A percentile compares a stretch with the other conserved stretches of the same genome.
Conservation (phyloP, 108 stramenopile species). For the Cyclotella distinguenda region DNA sequence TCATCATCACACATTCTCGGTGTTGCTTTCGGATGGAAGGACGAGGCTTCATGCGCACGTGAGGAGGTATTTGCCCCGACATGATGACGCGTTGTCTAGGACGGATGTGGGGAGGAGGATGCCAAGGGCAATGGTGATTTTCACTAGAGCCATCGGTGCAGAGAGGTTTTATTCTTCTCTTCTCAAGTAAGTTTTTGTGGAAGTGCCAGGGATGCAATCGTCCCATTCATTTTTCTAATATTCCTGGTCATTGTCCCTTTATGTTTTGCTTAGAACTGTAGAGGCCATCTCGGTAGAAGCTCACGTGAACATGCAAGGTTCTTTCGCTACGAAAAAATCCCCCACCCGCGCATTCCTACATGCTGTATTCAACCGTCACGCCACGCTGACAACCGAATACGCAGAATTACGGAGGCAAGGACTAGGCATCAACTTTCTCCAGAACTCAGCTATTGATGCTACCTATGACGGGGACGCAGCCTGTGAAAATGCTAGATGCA, state of each 20-base stretch:
- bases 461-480: constrained; percentile 9
- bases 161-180: constrained; percentile 72
- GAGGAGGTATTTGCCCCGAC: constrained; percentile 66
- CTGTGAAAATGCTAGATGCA: constrained; percentile 23
- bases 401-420: constrained; percentile 34
- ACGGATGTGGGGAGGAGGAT: constrained; percentile 82
- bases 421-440: constrained; percentile 26
- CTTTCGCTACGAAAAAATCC: constrained; percentile 14
- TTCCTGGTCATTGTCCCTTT: neutral
- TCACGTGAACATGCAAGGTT: constrained; percentile 10
- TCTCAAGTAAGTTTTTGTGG: constrained; percentile 57
- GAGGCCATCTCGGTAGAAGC: constrained; percentile 31
- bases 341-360: constrained; percentile 42
- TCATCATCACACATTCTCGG: constrained; percentile 73
- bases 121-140: constrained; percentile 74
- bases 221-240: neutral
- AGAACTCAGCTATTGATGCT: neutral
- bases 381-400: constrained; percentile 23
- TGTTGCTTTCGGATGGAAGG: constrained; percentile 59
- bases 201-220: neutral
- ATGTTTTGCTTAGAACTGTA: constrained; percentile 10
- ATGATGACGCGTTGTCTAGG: constrained; percentile 47
- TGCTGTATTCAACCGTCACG: constrained; percentile 25
- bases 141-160: constrained; percentile 73
- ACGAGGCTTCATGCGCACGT: constrained; percentile 79